A percentile compares a stretch with the other conserved stretches of the same genome.
phyloP scores from a whole-genome alignment of 2,329 filamentous ascomycete genomes.

The Venturia oleaginea region DNA sequence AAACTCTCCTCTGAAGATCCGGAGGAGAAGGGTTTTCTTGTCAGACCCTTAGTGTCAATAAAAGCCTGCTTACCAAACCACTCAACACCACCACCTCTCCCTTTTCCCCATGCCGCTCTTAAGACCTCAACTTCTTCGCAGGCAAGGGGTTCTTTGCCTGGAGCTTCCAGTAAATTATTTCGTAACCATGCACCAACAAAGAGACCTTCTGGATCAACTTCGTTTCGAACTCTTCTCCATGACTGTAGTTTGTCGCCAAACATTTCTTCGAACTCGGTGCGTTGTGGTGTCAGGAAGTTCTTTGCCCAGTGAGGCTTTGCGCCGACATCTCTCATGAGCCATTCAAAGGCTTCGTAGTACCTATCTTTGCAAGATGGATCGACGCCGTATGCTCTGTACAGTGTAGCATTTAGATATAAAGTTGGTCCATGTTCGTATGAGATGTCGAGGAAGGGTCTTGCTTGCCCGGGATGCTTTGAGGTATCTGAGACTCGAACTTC shows the following conservation, averaged over 20 bases:
- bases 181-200: conserved; percentile 89
- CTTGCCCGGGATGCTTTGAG: conserved; percentile 28
- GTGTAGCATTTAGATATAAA: conserved; percentile 80
- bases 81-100: conserved; percentile 25
- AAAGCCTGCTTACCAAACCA: conserved; percentile 31
- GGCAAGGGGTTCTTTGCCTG: conserved; percentile 22
- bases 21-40: conserved; percentile 22
- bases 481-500: conserved; percentile 84
- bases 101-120: conserved; percentile 12
- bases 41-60: conserved; percentile 23
- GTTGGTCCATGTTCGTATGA: conserved; percentile 60
- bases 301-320: conserved; percentile 88
- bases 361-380: conserved; percentile 67
- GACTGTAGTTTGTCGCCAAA: conserved; percentile 59
- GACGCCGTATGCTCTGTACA: conserved; percentile 71
- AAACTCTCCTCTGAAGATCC: conserved; percentile 32
- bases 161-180: conserved; percentile 49
- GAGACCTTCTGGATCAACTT: conserved; percentile 71
- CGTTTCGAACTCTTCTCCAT: conserved; percentile 60
- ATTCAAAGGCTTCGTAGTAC: conserved; percentile 87
- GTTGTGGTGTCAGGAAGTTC: conserved; percentile 61
- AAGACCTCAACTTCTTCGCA: conserved; percentile 36
- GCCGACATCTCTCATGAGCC: conserved; percentile 76
- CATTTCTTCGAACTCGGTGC: conserved; percentile 53
- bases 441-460: conserved; percentile 60